Conservation (phyloP, 768 basidiomycete species). For the Rhizopogon roseolus region DNA sequence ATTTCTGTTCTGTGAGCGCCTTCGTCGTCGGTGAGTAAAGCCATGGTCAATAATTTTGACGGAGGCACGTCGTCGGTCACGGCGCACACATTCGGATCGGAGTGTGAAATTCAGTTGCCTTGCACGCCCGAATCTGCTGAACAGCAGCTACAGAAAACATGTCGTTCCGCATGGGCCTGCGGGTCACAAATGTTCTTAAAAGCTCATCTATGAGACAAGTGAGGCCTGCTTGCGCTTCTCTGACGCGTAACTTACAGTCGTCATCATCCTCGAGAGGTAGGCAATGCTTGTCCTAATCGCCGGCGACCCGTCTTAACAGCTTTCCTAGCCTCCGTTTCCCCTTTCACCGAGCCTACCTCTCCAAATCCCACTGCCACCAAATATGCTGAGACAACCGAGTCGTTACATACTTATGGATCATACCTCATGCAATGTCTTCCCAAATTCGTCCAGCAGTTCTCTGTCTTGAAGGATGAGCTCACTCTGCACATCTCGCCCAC, state of each 20-base stretch:
- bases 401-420: constrained; percentile 87
- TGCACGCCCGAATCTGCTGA: constrained; percentile 12
- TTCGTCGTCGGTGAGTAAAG: constrained; percentile 8
- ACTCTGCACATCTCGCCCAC: constrained; percentile 83
- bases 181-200: constrained; percentile 40
- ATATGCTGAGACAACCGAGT: constrained; percentile 68
- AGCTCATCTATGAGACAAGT: constrained; percentile 31
- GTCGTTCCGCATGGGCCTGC: constrained; percentile 42
- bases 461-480: constrained; percentile 93
- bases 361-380: constrained; percentile 76
- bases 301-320: constrained; percentile 7
- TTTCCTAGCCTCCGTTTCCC: constrained; percentile 56
- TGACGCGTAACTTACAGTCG: constrained; percentile 42
- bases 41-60: constrained; percentile 16
- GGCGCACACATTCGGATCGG: constrained; percentile 3
- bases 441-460: constrained; percentile 98
- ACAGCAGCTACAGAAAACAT: constrained; percentile 22
- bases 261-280: constrained; percentile 47
- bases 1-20: constrained; percentile 23
- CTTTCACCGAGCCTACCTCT: constrained; percentile 87
- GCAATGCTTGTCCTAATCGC: not conserved
- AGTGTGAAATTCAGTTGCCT: constrained; percentile 1
- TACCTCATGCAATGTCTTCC: constrained; percentile 92
- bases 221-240: constrained; percentile 16
- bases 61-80: not conserved